These are phyloP conservation scores for Wickerhamomyces bisporus DNA, from an alignment of 805 yeast species.

Conservation along the genomic window DNA sequence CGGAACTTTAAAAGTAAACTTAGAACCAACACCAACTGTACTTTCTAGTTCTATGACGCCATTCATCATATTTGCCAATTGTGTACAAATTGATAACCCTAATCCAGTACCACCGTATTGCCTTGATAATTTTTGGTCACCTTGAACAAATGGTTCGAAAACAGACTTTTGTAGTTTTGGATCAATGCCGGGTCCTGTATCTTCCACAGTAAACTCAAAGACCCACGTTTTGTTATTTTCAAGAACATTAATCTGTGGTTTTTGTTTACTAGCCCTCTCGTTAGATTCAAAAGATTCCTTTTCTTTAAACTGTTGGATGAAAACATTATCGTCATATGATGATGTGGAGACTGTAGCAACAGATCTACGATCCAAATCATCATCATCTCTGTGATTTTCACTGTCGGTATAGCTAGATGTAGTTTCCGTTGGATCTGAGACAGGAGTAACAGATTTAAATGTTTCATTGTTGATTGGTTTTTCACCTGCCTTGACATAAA, in stretches of 20 bases:
- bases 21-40: slow-evolving; percentile 75
- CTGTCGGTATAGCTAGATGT: not conserved
- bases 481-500: slow-evolving; percentile 31
- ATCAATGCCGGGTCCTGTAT: slow-evolving; percentile 77
- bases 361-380: slow-evolving; percentile 16
- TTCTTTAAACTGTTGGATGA: slow-evolving; percentile 35
- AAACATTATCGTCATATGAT: slow-evolving; percentile 39
- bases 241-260: slow-evolving; percentile 19
- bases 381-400: slow-evolving; percentile 7
- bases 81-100: slow-evolving; percentile 85
- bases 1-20: slow-evolving; percentile 77
- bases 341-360: slow-evolving; percentile 24
- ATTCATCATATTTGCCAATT: slow-evolving; percentile 85
- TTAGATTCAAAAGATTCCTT: slow-evolving; percentile 12
- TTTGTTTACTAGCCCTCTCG: slow-evolving; percentile 12
- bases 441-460: not conserved
- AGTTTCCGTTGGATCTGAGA: not conserved
- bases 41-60: slow-evolving; percentile 78
- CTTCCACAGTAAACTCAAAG: not conserved
- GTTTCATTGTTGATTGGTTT: slow-evolving; percentile 1
- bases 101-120: slow-evolving; percentile 95
- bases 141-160: slow-evolving; percentile 96
- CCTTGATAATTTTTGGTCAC: slow-evolving; percentile 88
- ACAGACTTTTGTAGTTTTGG: slow-evolving; percentile 75
- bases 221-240: slow-evolving; percentile 31